phyloP scores from a whole-genome alignment of 73 alveolate species.

The Blepharisma stoltei region DNA sequence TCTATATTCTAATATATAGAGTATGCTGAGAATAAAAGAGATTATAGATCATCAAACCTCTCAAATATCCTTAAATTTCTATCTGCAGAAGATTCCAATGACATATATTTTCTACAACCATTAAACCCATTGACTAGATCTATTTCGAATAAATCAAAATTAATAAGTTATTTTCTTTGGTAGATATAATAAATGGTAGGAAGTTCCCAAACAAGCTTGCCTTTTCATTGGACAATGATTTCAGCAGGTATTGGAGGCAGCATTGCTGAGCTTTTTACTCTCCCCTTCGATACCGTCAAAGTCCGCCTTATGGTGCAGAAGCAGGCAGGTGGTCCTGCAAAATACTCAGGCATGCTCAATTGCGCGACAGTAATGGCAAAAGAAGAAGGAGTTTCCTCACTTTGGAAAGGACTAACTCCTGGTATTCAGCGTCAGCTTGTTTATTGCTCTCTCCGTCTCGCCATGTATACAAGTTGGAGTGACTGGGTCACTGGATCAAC shows the following conservation, averaged over 20 bases:
- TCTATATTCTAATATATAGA: too few relatives aligned
- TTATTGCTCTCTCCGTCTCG: constrained; percentile 47
- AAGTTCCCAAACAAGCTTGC: neutral
- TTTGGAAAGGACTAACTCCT: constrained; percentile 49
- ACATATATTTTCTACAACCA: too few relatives aligned
- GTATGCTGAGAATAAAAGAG: too few relatives aligned
- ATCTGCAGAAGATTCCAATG: too few relatives aligned
- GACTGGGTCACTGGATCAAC: constrained; percentile 31
- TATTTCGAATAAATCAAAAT: too few relatives aligned
- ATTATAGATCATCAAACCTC: too few relatives aligned
- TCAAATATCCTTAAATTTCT: too few relatives aligned
- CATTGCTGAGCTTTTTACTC: constrained; percentile 24
- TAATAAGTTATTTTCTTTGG: too few relatives aligned
- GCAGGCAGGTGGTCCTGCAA: constrained; percentile 1
- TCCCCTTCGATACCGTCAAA: constrained; percentile 31
- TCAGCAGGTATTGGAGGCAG: constrained; percentile 30
- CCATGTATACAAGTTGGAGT: constrained; percentile 42
- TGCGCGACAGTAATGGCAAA: neutral
- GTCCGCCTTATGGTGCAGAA: neutral
- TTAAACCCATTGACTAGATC: too few relatives aligned
- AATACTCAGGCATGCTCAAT: neutral
- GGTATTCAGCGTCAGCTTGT: constrained; percentile 50
- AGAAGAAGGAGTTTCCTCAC: constrained; percentile 36
- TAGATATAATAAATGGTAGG: constrained; percentile 7
- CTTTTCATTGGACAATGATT: neutral